Evolutionary conservation across 2,329 filamentous ascomycete genomes (phyloP), one percentile per base, ranked within the genome.

Genomic region (Aspergillus ochraceoroseus): DNA sequence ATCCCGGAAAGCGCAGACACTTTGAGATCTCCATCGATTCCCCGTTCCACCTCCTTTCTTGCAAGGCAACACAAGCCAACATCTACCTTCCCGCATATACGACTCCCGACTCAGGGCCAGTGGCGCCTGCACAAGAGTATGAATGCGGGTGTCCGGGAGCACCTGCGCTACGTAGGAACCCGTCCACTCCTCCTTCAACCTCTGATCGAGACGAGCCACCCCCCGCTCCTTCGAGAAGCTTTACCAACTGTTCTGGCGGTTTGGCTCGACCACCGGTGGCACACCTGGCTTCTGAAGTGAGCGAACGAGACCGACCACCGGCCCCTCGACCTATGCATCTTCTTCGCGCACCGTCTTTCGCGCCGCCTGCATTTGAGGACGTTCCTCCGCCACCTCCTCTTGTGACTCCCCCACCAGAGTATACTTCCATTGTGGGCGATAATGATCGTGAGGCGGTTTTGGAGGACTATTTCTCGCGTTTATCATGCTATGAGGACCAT

Each of bases 1-100:
- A 94, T 55, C 81, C 87, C 0, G 73, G 72, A 1, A 89, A 89
- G 58, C 79, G 88, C 48, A 79, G 88, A 22, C 89, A 95, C 60
- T 95, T 94, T 53, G 89, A 95, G 64, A 95, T 95, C 55, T 94
- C 87, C 52, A 95, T 95, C 54, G 89, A 95, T 65, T 95, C 88
- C 1, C 89, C 89, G 1, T 90, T 95, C 60, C 90, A 90, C 47
- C 87, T 95, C 31, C 82, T 95, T 32, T 90, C 89, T 47, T 95
- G 89, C 68, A 85, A 85, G 47, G 88, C 89, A n/a, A 94, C 87
- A 0, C 85, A 92, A 61, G 83, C 86, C 34, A 95, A 95, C 63
- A 94, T 85, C 17, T 80, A 81, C 8, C 75, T 95, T 7, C 89
- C 89, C 0, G 84, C 85, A 11, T 95, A 95, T 62, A 80, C 79